phyloP scores from a whole-genome alignment of 2,329 filamentous ascomycete genomes.

The Aureobasidium namibiae region DNA sequence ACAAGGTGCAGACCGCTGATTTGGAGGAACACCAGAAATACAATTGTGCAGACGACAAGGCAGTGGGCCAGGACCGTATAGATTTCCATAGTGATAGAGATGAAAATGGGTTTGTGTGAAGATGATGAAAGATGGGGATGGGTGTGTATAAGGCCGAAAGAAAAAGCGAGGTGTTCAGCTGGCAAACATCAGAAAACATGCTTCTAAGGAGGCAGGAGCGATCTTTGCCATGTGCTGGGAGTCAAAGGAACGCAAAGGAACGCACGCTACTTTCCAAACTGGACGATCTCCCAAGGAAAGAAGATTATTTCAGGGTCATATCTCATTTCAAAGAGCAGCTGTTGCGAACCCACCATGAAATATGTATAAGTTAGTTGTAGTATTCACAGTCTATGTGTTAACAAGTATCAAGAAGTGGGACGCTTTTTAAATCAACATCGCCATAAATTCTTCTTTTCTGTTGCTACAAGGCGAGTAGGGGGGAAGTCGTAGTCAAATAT shows the following conservation, averaged over 20 bases:
- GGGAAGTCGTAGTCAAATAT: slow-evolving; percentile 32
- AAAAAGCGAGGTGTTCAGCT: too few relatives aligned
- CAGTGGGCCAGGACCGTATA: too few relatives aligned
- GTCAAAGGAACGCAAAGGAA: too few relatives aligned
- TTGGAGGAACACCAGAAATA: neutral
- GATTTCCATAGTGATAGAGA: neutral
- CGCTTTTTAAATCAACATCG: slow-evolving; percentile 1
- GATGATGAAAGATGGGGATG: neutral
- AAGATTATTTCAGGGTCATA: too few relatives aligned
- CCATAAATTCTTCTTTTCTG: slow-evolving; percentile 13
- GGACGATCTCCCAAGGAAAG: too few relatives aligned
- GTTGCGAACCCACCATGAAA: neutral
- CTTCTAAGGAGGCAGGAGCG: too few relatives aligned
- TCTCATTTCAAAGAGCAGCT: too few relatives aligned
- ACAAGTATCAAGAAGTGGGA: neutral
- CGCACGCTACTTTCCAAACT: too few relatives aligned
- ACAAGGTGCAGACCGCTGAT: too few relatives aligned
- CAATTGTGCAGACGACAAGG: neutral
- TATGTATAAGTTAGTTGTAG: neutral
- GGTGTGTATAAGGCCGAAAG: too few relatives aligned
- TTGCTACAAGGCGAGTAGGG: slow-evolving; percentile 11
- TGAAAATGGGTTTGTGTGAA: neutral
- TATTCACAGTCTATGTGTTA: neutral
- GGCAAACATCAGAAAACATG: too few relatives aligned
- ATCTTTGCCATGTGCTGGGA: too few relatives aligned